Evolutionary conservation across 768 basidiomycete genomes (phyloP), one percentile per base, ranked within the genome.

Genomic region (Coprinopsis sp.): DNA sequence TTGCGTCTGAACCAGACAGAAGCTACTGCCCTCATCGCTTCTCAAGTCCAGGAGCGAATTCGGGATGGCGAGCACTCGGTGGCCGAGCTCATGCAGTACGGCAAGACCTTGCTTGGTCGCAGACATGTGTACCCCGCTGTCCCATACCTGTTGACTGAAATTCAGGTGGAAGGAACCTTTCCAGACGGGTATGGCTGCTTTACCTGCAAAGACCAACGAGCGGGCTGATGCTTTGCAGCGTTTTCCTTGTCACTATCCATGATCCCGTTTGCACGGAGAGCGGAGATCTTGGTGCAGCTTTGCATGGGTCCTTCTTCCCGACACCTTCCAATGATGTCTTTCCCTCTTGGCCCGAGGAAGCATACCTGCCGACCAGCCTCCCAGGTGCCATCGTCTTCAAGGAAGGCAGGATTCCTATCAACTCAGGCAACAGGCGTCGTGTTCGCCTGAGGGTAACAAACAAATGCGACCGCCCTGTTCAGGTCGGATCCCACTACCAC

Each of bases 231-330:
- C 12, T 14, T 29, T 46, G 37, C 51, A 88, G 84, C 1, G 87
- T 91, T 0, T 99, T 98, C 68, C 77, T 99, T n/a, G 94, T 98
- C 29, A 95, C 95, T 1, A 91, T 98, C 1, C 94, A 97, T 58
- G 87, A 95, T 56, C 95, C 96, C 16, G 84, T 99, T 51, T 91
- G 86, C 61, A 84, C 91, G 0, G 82, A 91, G 49, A 65, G 76
- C 31, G 91, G 92, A 1, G 69, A 94, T 58, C 68, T 97, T 16
- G 68, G 68, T 3, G 78, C 83, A n/a, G 94, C 95, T 0, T 73
- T 99, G n/a, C 91, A 92, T 51, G 92, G 93, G 8, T 94, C 92
- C 0, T 97, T 97, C 69, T 71, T 97, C 0, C 95, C 95, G 3
- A 61, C 86, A 2, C 95, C 94, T 0, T 61, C 77, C 0, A 63